Evolutionary conservation across 371 early-diverging fungal species (phyloP).

Genomic region (Furculomyces boomerangus): DNA sequence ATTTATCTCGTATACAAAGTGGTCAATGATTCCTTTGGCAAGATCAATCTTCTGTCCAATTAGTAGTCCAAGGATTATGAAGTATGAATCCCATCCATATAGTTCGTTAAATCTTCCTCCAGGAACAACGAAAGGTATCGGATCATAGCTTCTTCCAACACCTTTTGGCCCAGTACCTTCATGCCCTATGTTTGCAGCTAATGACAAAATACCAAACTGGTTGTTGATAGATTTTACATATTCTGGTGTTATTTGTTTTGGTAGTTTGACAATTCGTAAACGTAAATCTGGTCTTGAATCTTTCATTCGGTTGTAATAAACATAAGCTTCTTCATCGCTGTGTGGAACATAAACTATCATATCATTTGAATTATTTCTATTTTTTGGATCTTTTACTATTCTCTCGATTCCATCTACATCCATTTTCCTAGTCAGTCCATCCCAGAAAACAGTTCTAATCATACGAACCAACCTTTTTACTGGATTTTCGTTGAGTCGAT

Average conservation of each 20-base stretch:
- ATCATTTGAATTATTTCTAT: conserved; percentile 25
- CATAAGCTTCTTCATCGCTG: conserved; percentile 50
- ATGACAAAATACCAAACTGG: conserved; percentile 71
- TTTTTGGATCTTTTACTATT: conserved; percentile 89
- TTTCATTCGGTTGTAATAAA: conserved; percentile 60
- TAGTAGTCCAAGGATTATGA: conserved; percentile 76
- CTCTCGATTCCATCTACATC: conserved; percentile 78
- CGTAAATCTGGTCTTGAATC: conserved; percentile 45
- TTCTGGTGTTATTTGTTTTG: conserved; percentile 65
- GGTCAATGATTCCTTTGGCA: conserved; percentile 87
- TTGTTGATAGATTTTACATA: conserved; percentile 84
- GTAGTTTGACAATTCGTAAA: conserved; percentile 65
- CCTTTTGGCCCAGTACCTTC: not conserved
- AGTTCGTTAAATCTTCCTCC: conserved; percentile 97
- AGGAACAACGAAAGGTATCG: conserved; percentile 89
- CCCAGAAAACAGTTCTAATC: conserved; percentile 87
- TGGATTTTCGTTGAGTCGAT: conserved; percentile 81
- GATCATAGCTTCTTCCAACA: conserved; percentile 23
- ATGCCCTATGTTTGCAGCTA: conserved; percentile 40
- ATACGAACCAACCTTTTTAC: conserved; percentile 75
- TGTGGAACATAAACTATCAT: conserved; percentile 63
- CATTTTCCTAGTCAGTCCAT: conserved; percentile 79
- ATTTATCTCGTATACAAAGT: conserved; percentile 86
- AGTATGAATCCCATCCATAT: conserved; percentile 97
- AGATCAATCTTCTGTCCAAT: conserved; percentile 66